phyloP scores from a whole-genome alignment of 2,329 filamentous ascomycete genomes.

The Neophaeococcomyces aloes region DNA sequence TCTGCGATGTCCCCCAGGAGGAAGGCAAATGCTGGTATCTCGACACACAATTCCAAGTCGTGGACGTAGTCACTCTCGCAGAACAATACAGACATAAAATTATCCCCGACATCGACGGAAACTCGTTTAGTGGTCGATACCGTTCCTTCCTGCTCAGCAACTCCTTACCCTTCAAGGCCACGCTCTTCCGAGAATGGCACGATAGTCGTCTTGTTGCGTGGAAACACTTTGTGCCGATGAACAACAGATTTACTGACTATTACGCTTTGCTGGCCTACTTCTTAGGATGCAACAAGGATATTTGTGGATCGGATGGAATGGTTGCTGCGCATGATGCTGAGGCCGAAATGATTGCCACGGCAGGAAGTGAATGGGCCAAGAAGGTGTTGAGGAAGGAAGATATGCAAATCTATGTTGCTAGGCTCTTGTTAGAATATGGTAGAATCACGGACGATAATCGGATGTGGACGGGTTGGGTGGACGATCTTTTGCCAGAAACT shows the following conservation, averaged over 20 bases:
- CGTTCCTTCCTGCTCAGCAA: conserved; percentile 59
- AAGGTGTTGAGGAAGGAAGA: conserved; percentile 59
- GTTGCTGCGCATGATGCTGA: conserved; percentile 37
- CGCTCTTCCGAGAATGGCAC: conserved; percentile 72
- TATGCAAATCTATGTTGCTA: conserved; percentile 60
- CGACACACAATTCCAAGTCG: conserved; percentile 30
- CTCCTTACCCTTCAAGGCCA: conserved; percentile 64
- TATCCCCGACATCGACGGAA: conserved; percentile 67
- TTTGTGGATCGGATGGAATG: no score
- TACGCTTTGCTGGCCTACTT: conserved; percentile 68
- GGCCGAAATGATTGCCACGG: conserved; percentile 54
- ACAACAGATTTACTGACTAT: conserved; percentile 60
- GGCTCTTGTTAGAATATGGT: conserved; percentile 55
- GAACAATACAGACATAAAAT: conserved; percentile 50
- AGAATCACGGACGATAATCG: conserved; percentile 32
- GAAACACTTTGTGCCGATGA: conserved; percentile 74
- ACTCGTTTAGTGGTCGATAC: conserved; percentile 59
- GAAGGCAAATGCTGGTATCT: conserved; percentile 39
- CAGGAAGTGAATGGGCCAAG: conserved; percentile 58
- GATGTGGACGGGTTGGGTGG: conserved; percentile 19
- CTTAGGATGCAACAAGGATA: no score
- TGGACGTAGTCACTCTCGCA: conserved; percentile 23
- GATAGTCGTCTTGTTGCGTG: conserved; percentile 62
- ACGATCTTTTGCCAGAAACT: conserved; percentile 3
- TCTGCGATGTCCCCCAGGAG: conserved; percentile 31